phyloP scores from a whole-genome alignment of 2,329 filamentous ascomycete species.

The Aspergillus neoniger region DNA sequence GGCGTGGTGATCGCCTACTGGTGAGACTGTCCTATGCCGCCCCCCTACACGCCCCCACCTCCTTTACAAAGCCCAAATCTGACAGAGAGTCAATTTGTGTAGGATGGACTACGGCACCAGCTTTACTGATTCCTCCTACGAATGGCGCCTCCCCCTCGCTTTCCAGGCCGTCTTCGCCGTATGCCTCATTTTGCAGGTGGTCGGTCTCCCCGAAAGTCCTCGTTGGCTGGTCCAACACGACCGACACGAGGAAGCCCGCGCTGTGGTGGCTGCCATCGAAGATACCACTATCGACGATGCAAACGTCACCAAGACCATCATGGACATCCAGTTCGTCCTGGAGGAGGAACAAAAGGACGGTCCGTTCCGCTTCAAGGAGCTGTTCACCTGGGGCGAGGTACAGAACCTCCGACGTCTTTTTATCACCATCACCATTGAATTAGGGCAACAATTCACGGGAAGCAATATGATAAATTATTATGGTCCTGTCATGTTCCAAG shows the following conservation, averaged over 20 bases:
- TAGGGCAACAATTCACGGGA: constrained; percentile 42
- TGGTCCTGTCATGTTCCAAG: constrained; percentile 42
- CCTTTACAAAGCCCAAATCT: neutral
- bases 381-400: constrained; percentile 33
- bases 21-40: constrained; percentile 7
- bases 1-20: constrained; percentile 27
- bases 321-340: constrained; percentile 25
- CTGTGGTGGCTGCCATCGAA: constrained; percentile 26
- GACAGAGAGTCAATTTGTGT: neutral
- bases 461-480: constrained; percentile 48
- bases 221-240: constrained; percentile 34
- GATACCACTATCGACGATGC: constrained; percentile 15
- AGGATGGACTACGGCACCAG: constrained; percentile 47
- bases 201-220: constrained; percentile 34
- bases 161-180: constrained; percentile 33
- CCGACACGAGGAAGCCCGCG: constrained; percentile 27
- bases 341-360: constrained; percentile 32
- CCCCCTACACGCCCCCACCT: too few relatives aligned
- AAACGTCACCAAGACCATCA: constrained; percentile 17
- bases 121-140: constrained; percentile 38
- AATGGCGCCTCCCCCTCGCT: constrained; percentile 35
- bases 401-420: constrained; percentile 38
- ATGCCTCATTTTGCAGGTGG: constrained; percentile 28
- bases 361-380: constrained; percentile 40
- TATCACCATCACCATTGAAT: constrained; percentile 36